Evolutionary conservation across 2,329 filamentous ascomycete genomes (phyloP).

Genomic region (Xylariaceae sp.): DNA sequence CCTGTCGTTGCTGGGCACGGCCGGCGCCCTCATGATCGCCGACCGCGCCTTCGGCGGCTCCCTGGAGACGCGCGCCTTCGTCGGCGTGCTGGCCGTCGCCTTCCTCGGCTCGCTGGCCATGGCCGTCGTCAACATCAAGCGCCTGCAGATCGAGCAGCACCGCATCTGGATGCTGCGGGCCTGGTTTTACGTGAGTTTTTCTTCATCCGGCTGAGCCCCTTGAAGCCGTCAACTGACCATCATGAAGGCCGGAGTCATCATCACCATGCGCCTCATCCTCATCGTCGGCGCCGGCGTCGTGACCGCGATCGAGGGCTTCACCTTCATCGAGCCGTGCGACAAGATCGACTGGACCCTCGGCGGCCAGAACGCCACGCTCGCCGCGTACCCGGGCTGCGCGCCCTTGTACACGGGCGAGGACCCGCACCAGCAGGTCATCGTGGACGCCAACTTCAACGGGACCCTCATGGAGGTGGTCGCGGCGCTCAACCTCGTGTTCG

Average conservation of each 20-base stretch:
- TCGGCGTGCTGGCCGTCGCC: constrained; percentile 36
- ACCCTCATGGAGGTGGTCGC: constrained; percentile 31
- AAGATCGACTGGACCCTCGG: constrained; percentile 37
- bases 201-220: background rate
- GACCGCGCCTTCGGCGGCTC: constrained; percentile 46
- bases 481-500: constrained; percentile 40
- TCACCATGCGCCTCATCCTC: constrained; percentile 44
- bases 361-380: constrained; percentile 19
- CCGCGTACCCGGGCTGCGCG: constrained; percentile 37
- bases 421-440: constrained; percentile 18
- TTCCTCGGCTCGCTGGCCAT: constrained; percentile 36
- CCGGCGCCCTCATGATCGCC: constrained; percentile 46
- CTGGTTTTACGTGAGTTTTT: constrained; percentile 41
- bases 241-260: constrained; percentile 37
- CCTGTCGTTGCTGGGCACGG: constrained; percentile 37
- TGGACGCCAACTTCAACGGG: constrained; percentile 17
- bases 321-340: constrained; percentile 30
- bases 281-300: constrained; percentile 20
- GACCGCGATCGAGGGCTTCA: background rate
- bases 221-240: background rate
- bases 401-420: constrained; percentile 27
- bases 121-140: constrained; percentile 50
- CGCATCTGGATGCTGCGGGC: constrained; percentile 56
- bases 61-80: constrained; percentile 37
- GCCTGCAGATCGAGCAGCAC: constrained; percentile 55